Base-by-base conservation (phyloP, 2,329 filamentous ascomycete genomes). In the Cordyceps tenuipes region DNA sequence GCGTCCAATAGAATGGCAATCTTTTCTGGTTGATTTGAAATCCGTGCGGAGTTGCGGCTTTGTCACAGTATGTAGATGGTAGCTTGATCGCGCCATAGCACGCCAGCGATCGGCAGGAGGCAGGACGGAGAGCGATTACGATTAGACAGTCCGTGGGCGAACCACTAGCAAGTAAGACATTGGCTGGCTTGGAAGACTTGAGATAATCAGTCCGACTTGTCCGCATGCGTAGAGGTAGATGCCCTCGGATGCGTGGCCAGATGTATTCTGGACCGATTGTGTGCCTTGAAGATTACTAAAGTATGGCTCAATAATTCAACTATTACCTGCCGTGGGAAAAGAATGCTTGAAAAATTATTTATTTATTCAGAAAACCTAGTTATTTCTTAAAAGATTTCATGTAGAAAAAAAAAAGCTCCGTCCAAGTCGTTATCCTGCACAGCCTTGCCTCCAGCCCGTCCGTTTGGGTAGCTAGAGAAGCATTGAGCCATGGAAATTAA, bases 21-120 rank as follows among this genome's bases (percentile, higher is more conserved):
- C 13, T 60, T 36, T 3, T 6, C 17, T n/a, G 19, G 17, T 49
- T 55, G 58, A 54, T 60, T 60, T 55, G 43, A 60, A 60, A 60
- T 60, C 21, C 58, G 51, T 53, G 58, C 58, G 58, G 58, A 55
- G 41, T 60, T 60, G 26, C 17, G 58, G n/a, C 21, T 43, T 55
- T 43, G 58, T 48, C 17, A 23, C 2, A 23, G 23, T 23, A n/a
- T n/a, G n/a, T n/a, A 23, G 23, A 55, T 53, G 23, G 19, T 31
- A 19, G 51, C 51, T 12, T 15, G 43, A 55, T 60, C 58, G 51
- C 58, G 58, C 58, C 50, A 60, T 60, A 12, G 7, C 39, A 17
- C 51, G 21, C 44, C 58, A 54, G 31, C 51, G 58, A 60, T 60
- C 29, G 53, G 53, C 43, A 12, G 7, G 13, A 21, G 53, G 53